Base-by-base conservation (phyloP, 768 basidiomycete species). In the Zangia roseola region DNA sequence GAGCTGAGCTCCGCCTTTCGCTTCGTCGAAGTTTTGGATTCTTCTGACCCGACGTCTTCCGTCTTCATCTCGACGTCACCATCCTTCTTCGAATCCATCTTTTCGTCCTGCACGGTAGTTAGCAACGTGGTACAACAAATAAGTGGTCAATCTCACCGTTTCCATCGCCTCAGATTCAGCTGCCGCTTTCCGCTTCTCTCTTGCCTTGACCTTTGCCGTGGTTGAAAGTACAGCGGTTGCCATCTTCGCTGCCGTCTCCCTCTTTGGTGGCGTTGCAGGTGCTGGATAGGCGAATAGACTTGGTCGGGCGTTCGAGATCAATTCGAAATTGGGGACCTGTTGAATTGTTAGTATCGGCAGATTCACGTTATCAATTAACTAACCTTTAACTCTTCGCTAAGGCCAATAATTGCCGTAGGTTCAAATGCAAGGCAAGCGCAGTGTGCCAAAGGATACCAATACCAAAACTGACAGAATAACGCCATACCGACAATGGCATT, bases 381-480 rank as follows among this genome's bases (percentile, higher is more conserved):
- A 54, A 93, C 90, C 78, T 90, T 88, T 43, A 98, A 72, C 53
- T 94, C 82, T 52, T 80, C 85, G 59, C 92, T 88, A 49, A 98
- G 69, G 25, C 92, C 95, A 59, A 99, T 93, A 47, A 99, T 86
- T 9, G 88, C 94, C 13, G 97, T 99, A 4, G 97, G 94, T 47
- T 91, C 88, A 69, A 99, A 97, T 2, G 94, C 87, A 55, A 99
- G 72, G 59, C 87, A 89, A 14, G 90, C 88, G 54, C 89, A 93
- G 62, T 97, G 94, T 13, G 94, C 93, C 23, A 98, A 75, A 28
- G 97, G 97, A 71, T 94, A 99, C 97, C 97, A 99, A 68, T 98
- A 98, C 97, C 97, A 99, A 72, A 99, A 98, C 69, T 99, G 97
- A 61, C 90, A 91, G 75, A 99, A 99, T 64, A 99, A 71, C 16